Evolutionary conservation across 495 filamentous ascomycete genomes (phyloP), one percentile per base, ranked within the genome.

Genomic region (Parathielavia hyrcaniae): DNA sequence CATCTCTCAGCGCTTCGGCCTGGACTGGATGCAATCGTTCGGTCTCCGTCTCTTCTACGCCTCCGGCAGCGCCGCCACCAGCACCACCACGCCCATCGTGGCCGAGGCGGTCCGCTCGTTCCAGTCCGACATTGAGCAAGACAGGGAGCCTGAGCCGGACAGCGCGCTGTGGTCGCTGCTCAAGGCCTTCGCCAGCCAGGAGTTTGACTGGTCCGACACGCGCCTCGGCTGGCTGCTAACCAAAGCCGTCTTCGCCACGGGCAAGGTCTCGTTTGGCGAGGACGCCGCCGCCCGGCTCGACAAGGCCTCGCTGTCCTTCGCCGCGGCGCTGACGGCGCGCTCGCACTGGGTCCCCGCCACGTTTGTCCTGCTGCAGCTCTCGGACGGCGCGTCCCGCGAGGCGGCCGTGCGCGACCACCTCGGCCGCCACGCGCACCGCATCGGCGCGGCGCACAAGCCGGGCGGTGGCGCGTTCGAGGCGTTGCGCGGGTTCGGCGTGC

Each of bases 1-100:
- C 39, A 85, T 97, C 54, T 85, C 88, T 5, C 79, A 87, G 59
- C 82, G 83, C 16, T 98, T 97, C 65, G 81, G 84, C 9, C 75
- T 98, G 35, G 86, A 95, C 68, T 98, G 93, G 93, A 82, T 86
- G 70, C 90, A 93, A 62, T 86, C 90, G 1, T 96, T 98, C 68
- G 95, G 89, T 14, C 78, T 98, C 20, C 83, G 91, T 49, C 78
- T 97, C 10, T 96, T 87, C 84, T 97, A 96, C 69, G 88, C 83
- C 44, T 75, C 78, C 11, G 57, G 51, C 0, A n/a, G n/a, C n/a
- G n/a, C n/a, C n/a, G n/a, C n/a, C n/a, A n/a, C n/a, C n/a, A n/a
- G n/a, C n/a, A n/a, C n/a, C n/a, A 26, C 46, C 47, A 22, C 57
- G 47, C 83, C 89, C 38, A 77, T 81, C 40, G 76, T 95, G 36